Percentiles rank a stretch among this genome's conserved stretches.
Conservation (phyloP, 805 yeast species). For the Ogataea saltuana region DNA sequence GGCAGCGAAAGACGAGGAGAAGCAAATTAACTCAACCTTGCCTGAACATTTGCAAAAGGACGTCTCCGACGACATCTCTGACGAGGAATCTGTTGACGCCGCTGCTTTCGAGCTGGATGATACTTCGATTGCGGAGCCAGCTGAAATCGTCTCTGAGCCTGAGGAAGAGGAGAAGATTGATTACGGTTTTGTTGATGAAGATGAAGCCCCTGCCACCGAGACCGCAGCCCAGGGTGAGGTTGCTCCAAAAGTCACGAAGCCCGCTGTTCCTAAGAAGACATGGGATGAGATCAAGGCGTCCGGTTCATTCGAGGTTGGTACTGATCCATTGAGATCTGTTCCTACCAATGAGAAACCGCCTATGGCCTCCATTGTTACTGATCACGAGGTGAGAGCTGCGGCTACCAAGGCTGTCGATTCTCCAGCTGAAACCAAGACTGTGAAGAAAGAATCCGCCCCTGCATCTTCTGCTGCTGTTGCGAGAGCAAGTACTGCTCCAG, state of each 20-base stretch:
- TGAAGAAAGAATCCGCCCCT: constrained; percentile 9
- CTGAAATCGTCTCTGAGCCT: constrained; percentile 29
- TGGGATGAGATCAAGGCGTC: constrained; percentile 31
- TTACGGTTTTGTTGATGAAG: constrained; percentile 34
- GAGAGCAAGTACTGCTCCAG: constrained; percentile 6
- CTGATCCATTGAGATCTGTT: constrained; percentile 35
- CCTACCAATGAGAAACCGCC: constrained; percentile 44
- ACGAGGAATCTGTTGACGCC: constrained; percentile 32
- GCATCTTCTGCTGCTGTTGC: constrained; percentile 15
- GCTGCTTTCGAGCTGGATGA: constrained; percentile 32
- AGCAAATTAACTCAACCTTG: constrained; percentile 47
- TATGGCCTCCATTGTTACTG: constrained; percentile 31
- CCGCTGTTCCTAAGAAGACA: constrained; percentile 28
- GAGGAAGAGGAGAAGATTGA: constrained; percentile 26
- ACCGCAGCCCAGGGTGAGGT: constrained; percentile 16
- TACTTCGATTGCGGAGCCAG: constrained; percentile 27
- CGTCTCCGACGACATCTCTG: constrained; percentile 28
- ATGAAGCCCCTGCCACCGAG: constrained; percentile 34
- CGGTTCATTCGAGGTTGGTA: constrained; percentile 36
- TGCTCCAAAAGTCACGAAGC: constrained; percentile 29
- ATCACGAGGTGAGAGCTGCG: constrained; percentile 18
- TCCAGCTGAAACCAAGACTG: constrained; percentile 1
- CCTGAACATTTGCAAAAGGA: constrained; percentile 53
- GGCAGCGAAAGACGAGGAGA: constrained; percentile 43
- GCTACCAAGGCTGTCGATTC: constrained; percentile 10